Conservation (phyloP, 2,329 filamentous ascomycete species). For the Zymoseptoria passerinii region DNA sequence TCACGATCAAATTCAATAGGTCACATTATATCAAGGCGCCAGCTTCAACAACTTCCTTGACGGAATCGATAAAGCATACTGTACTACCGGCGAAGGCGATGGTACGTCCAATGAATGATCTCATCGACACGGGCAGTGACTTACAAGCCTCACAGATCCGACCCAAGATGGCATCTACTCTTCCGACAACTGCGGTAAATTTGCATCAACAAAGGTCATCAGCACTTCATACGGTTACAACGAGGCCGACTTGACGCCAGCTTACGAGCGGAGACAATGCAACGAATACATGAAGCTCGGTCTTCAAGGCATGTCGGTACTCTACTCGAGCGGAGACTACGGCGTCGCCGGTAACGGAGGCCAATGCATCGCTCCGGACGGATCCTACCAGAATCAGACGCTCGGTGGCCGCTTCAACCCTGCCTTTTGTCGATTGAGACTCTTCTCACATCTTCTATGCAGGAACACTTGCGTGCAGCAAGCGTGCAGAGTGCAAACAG, state of each 20-base stretch:
- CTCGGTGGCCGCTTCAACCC: conserved; percentile 38
- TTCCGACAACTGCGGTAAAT: conserved; percentile 39
- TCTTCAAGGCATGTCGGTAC: conserved; percentile 39
- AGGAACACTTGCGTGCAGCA: no score
- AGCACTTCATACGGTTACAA: conserved; percentile 48
- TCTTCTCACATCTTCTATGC: no score
- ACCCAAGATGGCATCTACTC: conserved; percentile 44
- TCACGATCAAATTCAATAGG: neutral
- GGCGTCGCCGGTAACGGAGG: conserved; percentile 26
- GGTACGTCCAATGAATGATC: neutral
- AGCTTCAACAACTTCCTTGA: conserved; percentile 36
- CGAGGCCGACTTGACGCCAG: conserved; percentile 42
- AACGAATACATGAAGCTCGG: conserved; percentile 51
- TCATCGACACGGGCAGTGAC: neutral
- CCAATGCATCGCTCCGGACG: conserved; percentile 25
- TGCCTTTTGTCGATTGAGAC: conserved; percentile 24
- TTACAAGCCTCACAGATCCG: conserved; percentile 24
- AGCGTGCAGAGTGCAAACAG: no score
- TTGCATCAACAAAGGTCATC: conserved; percentile 45
- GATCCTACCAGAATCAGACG: conserved; percentile 23
- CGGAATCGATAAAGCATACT: conserved; percentile 41
- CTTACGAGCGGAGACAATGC: conserved; percentile 47
- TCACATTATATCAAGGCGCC: conserved; percentile 31
- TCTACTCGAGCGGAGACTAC: conserved; percentile 46
- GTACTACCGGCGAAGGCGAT: conserved; percentile 30